Evolutionary conservation across 768 basidiomycete species (phyloP).

Genomic region (Suillus brevipes): DNA sequence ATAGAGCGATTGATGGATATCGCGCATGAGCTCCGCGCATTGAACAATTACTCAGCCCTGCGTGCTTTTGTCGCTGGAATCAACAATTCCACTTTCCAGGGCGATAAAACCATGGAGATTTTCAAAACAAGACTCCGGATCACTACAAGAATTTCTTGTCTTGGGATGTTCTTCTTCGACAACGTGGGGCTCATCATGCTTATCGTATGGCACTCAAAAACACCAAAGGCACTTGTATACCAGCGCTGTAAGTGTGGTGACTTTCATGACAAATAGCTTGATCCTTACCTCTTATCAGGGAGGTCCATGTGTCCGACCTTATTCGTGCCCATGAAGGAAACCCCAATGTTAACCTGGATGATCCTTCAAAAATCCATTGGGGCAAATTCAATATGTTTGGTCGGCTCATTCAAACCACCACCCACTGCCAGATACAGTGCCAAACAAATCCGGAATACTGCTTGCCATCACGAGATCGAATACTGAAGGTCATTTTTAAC

Average conservation of each 20-base stretch:
- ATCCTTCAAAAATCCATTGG: conserved; percentile 85
- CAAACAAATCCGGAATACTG: conserved; percentile 57
- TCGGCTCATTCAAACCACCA: conserved; percentile 75
- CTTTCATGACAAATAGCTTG: conserved; percentile 6
- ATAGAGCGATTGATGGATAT: conserved; percentile 90
- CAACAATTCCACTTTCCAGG: conserved; percentile 76
- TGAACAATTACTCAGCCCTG: conserved; percentile 92
- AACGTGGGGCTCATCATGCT: conserved; percentile 80
- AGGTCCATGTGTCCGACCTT: conserved; percentile 89
- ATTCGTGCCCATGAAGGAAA: conserved; percentile 88
- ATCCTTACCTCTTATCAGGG: conserved; percentile 47
- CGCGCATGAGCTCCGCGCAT: conserved; percentile 70
- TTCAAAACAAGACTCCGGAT: conserved; percentile 66
- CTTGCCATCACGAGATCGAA: conserved; percentile 53
- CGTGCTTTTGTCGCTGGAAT: conserved; percentile 95
- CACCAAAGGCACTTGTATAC: conserved; percentile 84
- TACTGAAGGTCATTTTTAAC: conserved; percentile 56
- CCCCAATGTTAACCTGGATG: conserved; percentile 62
- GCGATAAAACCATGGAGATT: conserved; percentile 72
- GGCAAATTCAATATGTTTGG: conserved; percentile 94
- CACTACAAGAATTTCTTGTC: conserved; percentile 77
- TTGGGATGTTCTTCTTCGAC: conserved; percentile 82
- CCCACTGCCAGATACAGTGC: conserved; percentile 77
- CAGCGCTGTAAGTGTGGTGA: conserved; percentile 61
- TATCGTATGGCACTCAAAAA: conserved; percentile 88